Base-by-base conservation (phyloP, 495 filamentous ascomycete species). In the Astrothelium macrocarpum region DNA sequence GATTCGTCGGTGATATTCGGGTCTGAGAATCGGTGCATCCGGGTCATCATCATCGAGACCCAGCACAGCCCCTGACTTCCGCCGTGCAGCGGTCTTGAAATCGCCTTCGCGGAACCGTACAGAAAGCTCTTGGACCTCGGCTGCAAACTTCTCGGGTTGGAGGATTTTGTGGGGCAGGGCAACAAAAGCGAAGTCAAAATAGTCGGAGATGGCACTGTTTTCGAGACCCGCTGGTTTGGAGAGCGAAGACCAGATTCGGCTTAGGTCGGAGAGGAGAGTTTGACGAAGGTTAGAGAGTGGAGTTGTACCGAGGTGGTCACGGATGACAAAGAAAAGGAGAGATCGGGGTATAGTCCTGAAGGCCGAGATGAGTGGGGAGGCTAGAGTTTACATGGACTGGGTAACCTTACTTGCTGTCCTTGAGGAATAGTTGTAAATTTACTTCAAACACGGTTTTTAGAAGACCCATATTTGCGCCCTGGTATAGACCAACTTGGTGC, bases 361-460 rank as follows among this genome's bases (percentile, higher is more conserved):
- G 16, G 14, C 5, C 53, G 16, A n/a, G 32, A 58, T 31, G 2
- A 56, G 49, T 20, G 1, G 12, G 10, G 16, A 56, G 49, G 3
- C 23, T 20, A 16, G 16, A 29, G 20, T 11, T 9, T 11, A 29
- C 20, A 29, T 5, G 49, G 25, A 16, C 7, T 11, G 20, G 49
- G 20, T n/a, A 29, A 3, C 80, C 85, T 66, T 81, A 95, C 90
- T 89, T 90, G 67, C 82, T 89, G 70, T 96, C 90, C 77, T 96
- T 98, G 58, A 97, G 74, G 72, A 98, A 98, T 26, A 98, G 78
- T 75, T 97, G 94, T 70, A 98, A 72, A 73, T 98, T 97, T 71
- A 98, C 94, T 77, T 98, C 94, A 71, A 98, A 98, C 5, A 98
- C 94, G 12, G 95, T 97, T 79, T 98, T 98, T 64, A 98, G 75